Evolutionary conservation across 2,329 filamentous ascomycete genomes (phyloP).

Genomic region (Pseudogymnoascus sp.): DNA sequence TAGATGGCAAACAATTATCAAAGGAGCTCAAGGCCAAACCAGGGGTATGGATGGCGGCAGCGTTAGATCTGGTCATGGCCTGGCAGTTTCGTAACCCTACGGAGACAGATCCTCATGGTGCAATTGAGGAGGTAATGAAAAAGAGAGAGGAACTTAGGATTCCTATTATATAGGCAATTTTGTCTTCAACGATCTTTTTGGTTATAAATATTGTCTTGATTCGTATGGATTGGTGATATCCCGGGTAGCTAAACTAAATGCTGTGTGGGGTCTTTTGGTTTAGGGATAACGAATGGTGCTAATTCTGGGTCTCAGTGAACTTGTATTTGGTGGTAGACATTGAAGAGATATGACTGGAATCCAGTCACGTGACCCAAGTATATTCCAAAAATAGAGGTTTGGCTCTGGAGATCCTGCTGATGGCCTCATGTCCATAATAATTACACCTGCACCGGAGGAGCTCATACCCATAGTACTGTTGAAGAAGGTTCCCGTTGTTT

Average conservation of each 20-base stretch:
- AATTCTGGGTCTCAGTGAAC: not conserved
- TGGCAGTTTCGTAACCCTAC: conserved; percentile 83
- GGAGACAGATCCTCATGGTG: conserved; percentile 49
- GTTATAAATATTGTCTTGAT: not conserved
- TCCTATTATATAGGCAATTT: conserved; percentile 5
- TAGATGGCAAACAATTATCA: conserved; percentile 70
- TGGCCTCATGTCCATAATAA: not conserved
- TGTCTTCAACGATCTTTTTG: not conserved
- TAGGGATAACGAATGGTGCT: not conserved
- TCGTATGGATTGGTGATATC: not conserved
- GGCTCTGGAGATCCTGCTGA: not conserved
- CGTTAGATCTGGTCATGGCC: conserved; percentile 69
- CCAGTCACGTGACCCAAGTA: not conserved
- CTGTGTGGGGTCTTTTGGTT: not conserved
- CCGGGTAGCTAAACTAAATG: not conserved
- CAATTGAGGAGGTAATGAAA: conserved; percentile 50
- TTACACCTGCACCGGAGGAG: not conserved
- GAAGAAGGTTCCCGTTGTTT: not conserved
- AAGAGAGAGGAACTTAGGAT: conserved; percentile 47
- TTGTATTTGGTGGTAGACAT: not conserved
- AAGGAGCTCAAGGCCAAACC: conserved; percentile 59
- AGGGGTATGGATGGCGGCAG: conserved; percentile 76
- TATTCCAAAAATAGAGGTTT: not conserved
- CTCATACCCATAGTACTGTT: not conserved
- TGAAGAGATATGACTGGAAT: too few species aligned